Conservation (phyloP, 345 rosid genomes). For the Schrenkiella parvula region DNA sequence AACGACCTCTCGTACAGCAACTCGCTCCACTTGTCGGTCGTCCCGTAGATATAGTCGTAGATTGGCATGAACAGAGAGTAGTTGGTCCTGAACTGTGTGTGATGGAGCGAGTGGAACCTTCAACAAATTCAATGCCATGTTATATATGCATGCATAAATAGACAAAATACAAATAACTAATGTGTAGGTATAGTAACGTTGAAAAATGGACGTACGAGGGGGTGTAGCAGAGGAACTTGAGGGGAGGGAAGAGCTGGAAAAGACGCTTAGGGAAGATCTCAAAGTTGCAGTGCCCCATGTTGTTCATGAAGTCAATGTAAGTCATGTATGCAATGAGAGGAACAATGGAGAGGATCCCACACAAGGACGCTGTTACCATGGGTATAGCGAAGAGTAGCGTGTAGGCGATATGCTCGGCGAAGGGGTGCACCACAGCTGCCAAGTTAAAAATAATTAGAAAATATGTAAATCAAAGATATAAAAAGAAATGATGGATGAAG, state of each 20-base stretch:
- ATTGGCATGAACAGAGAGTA: slow-evolving; percentile 65
- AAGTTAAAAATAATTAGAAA: background rate
- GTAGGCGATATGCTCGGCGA: slow-evolving; percentile 58
- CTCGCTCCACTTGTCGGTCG: slow-evolving; percentile 39
- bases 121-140: background rate
- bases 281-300: slow-evolving; percentile 36
- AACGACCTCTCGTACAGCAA: slow-evolving; percentile 35
- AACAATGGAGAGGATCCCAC: slow-evolving; percentile 15
- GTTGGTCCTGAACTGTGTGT: slow-evolving; percentile 59
- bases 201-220: slow-evolving; percentile 27
- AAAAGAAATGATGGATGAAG: background rate
- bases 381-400: slow-evolving; percentile 52
- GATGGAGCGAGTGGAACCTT: slow-evolving; percentile 61
- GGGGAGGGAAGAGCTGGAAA: slow-evolving; percentile 28
- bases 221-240: slow-evolving; percentile 30
- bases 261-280: slow-evolving; percentile 31
- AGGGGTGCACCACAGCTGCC: slow-evolving; percentile 50
- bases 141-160: background rate
- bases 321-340: slow-evolving; percentile 15
- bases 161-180: background rate
- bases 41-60: slow-evolving; percentile 50
- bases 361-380: slow-evolving; percentile 4
- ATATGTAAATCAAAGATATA: background rate
- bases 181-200: background rate
- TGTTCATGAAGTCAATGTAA: slow-evolving; percentile 34